Percentiles rank a stretch among this genome's conserved stretches.
phyloP scores from a whole-genome alignment of 108 stramenopile genomes.

The Schizochytrium sp. region DNA sequence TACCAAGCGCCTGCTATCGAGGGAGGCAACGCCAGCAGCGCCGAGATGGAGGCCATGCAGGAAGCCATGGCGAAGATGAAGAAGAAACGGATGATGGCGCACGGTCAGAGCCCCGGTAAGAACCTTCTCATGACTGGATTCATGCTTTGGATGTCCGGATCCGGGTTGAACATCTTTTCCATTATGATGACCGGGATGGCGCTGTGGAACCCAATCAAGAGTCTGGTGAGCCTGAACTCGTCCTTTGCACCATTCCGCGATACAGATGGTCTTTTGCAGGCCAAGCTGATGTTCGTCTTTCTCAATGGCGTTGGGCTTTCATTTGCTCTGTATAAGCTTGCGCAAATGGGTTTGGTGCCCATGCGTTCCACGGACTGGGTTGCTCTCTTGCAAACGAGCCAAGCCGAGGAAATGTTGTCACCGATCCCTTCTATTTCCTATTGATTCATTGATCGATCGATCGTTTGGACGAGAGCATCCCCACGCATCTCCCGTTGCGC shows the following conservation, averaged over 20 bases:
- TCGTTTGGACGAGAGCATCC: no score
- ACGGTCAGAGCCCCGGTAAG: background rate
- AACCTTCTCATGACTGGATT: constrained; percentile 17
- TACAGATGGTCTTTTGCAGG: background rate
- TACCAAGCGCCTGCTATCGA: background rate
- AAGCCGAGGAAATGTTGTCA: background rate
- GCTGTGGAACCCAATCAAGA: constrained; percentile 19
- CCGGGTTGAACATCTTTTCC: constrained; percentile 16
- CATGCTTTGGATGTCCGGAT: constrained; percentile 30
- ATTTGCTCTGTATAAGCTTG: background rate
- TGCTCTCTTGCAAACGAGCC: background rate
- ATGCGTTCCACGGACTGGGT: background rate
- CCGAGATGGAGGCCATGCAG: background rate
- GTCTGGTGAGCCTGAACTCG: background rate
- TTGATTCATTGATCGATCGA: background rate
- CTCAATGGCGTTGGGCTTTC: background rate
- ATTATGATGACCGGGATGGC: constrained; percentile 28
- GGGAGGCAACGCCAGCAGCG: background rate
- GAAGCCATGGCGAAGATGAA: background rate
- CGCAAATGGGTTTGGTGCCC: background rate
- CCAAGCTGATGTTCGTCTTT: background rate
- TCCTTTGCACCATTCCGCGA: background rate
- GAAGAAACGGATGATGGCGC: constrained; percentile 8
- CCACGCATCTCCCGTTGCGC: no score
- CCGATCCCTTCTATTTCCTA: background rate